A percentile compares a stretch with the other conserved stretches of the same genome.
Conservation (phyloP, 495 filamentous ascomycete genomes). For the Talaromyces liani region DNA sequence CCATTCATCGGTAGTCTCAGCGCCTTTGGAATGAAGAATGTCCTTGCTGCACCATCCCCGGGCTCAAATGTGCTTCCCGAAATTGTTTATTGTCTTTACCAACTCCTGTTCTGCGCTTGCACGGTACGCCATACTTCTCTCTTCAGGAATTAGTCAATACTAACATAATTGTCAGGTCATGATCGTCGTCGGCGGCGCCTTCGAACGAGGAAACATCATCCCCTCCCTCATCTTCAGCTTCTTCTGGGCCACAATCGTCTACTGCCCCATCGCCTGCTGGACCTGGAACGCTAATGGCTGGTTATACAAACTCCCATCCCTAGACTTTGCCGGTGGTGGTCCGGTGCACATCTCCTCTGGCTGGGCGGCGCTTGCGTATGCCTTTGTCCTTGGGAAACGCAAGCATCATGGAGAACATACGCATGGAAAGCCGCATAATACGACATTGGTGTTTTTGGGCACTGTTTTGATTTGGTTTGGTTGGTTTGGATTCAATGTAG, state of each 20-base stretch:
- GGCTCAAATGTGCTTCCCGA: conserved; percentile 44
- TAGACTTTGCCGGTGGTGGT: conserved; percentile 51
- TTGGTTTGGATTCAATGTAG: conserved; percentile 54
- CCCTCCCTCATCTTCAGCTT: conserved; percentile 51
- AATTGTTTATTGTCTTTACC: conserved; percentile 50
- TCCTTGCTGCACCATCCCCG: conserved; percentile 42
- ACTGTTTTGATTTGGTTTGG: conserved; percentile 54
- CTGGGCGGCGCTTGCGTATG: conserved; percentile 48
- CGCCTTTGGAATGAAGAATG: conserved; percentile 48
- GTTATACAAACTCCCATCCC: conserved; percentile 46
- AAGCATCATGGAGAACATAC: conserved; percentile 33
- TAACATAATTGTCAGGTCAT: conserved; percentile 27
- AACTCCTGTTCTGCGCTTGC: conserved; percentile 50
- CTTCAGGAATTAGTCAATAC: not conserved
- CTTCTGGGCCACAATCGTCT: conserved; percentile 52
- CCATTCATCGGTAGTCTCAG: conserved; percentile 46
- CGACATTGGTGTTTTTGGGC: conserved; percentile 48
- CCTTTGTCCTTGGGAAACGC: conserved; percentile 47
- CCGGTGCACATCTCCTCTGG: conserved; percentile 52
- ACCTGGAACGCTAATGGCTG: conserved; percentile 54
- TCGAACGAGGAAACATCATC: conserved; percentile 48
- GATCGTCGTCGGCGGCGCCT: conserved; percentile 45
- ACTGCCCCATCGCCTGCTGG: conserved; percentile 53
- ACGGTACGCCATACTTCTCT: conserved; percentile 31
- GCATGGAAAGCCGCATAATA: conserved; percentile 46